Percentiles rank a stretch among this genome's conserved stretches.
Evolutionary conservation across 441 rosid species (phyloP).

Genomic region (Aleurites moluccanus): DNA sequence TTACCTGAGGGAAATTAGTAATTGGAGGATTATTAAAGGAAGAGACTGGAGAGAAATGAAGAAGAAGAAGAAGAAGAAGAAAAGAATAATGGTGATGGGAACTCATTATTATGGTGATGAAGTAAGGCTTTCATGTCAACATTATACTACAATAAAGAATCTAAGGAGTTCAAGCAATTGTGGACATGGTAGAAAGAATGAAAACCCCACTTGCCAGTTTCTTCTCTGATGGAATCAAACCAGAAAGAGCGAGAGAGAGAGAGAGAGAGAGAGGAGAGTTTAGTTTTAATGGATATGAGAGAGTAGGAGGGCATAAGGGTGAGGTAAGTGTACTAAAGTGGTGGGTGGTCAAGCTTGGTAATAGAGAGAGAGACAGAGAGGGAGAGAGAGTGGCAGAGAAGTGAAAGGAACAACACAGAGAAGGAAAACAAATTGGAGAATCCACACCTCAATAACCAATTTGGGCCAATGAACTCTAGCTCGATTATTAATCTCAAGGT

Average conservation of each 20-base stretch:
- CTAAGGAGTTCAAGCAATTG: not conserved
- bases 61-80: conserved; percentile 2
- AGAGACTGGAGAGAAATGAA: conserved; percentile 32
- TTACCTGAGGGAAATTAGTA: conserved; percentile 38
- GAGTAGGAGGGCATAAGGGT: not conserved
- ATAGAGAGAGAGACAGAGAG: not conserved
- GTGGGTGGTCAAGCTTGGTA: conserved; percentile 11
- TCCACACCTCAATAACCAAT: conserved; percentile 28
- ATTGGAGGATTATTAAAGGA: conserved; percentile 29
- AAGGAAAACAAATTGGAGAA: conserved; percentile 41
- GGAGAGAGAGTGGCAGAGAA: conserved; percentile 19
- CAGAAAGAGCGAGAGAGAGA: not conserved
- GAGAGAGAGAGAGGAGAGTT: not conserved
- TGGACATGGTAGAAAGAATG: not conserved
- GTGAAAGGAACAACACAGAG: conserved; percentile 55
- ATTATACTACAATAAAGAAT: conserved; percentile 1
- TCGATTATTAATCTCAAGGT: no score
- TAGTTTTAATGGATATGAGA: not conserved
- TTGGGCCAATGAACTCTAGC: conserved; percentile 16
- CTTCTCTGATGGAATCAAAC: not conserved
- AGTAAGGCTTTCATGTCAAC: conserved; percentile 27
- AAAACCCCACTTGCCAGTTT: not conserved
- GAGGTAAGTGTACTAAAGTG: not conserved
- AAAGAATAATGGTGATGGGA: conserved; percentile 16
- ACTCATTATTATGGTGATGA: conserved; percentile 20